Evolutionary conservation across 2,329 filamentous ascomycete genomes (phyloP).

Genomic region (Ophiostoma montium): DNA sequence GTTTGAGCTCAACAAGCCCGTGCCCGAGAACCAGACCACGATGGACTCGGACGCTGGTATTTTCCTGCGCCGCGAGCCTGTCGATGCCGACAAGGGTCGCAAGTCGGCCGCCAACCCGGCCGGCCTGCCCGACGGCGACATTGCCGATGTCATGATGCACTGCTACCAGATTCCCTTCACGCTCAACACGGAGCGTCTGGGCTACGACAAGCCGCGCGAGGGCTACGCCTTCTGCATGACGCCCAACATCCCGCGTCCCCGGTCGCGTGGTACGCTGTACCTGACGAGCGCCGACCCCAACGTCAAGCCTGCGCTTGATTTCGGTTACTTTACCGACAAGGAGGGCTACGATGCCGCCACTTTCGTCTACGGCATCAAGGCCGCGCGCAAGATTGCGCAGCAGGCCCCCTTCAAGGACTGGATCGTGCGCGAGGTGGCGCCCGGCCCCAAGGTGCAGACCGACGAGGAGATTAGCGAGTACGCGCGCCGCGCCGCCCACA

Average conservation of each 20-base stretch:
- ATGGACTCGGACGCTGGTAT: slow-evolving; percentile 86
- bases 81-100: slow-evolving; percentile 51
- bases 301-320: slow-evolving; percentile 17
- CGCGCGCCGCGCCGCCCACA: slow-evolving; percentile 11
- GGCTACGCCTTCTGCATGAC: slow-evolving; percentile 88
- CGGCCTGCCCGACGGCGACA: slow-evolving; percentile 50
- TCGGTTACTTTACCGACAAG: slow-evolving; percentile 19
- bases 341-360: slow-evolving; percentile 30
- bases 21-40: slow-evolving; percentile 65
- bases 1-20: slow-evolving; percentile 68
- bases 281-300: slow-evolving; percentile 13
- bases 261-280: slow-evolving; percentile 46
- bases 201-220: slow-evolving; percentile 38
- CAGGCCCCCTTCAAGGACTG: slow-evolving; percentile 13
- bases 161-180: slow-evolving; percentile 93
- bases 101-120: slow-evolving; percentile 32
- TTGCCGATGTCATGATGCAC: slow-evolving; percentile 88
- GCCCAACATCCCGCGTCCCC: slow-evolving; percentile 74
- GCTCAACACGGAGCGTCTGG: slow-evolving; percentile 69
- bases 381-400: slow-evolving; percentile 11
- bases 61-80: slow-evolving; percentile 65
- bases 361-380: slow-evolving; percentile 13
- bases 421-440: slow-evolving; percentile 26
- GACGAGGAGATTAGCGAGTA: slow-evolving; percentile 14
- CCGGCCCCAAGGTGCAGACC: slow-evolving; percentile 56